A percentile compares a stretch with the other conserved stretches of the same genome.
These are phyloP conservation scores for Chlamydomonas sp. DNA, from an alignment of 139 green algal genomes.

Conservation along the genomic window DNA sequence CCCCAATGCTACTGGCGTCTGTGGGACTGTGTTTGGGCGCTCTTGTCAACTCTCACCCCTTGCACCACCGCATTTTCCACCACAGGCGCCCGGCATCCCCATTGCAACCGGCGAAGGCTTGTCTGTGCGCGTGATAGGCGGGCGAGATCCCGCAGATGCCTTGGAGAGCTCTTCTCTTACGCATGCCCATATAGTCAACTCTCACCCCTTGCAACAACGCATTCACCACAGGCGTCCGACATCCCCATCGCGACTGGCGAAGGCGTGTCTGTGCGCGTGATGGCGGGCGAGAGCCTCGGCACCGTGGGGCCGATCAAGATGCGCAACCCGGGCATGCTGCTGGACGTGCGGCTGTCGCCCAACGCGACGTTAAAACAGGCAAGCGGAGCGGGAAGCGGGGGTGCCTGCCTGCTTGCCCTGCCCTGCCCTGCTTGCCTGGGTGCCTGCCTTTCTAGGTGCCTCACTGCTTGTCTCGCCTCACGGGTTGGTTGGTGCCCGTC, in stretches of 20 bases:
- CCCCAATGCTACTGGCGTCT: too few species aligned
- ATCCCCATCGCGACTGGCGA: constrained; percentile 54
- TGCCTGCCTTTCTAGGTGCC: too few species aligned
- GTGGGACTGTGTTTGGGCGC: too few species aligned
- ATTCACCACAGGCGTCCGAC: constrained; percentile 38
- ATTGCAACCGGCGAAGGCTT: too few species aligned
- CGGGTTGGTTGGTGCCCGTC: too few species aligned
- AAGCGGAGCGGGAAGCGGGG: too few species aligned
- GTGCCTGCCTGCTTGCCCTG: too few species aligned
- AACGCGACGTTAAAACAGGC: too few species aligned
- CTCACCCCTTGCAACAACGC: neutral
- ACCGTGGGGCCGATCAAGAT: constrained; percentile 60
- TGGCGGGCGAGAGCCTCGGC: constrained; percentile 55
- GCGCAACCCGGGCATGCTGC: constrained; percentile 73
- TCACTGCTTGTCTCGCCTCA: too few species aligned
- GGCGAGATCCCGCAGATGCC: neutral
- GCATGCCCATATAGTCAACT: neutral
- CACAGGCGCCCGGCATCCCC: constrained; percentile 51
- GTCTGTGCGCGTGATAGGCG: neutral
- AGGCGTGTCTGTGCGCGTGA: constrained; percentile 59
- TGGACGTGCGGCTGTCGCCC: constrained; percentile 74
- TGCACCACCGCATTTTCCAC: too few species aligned
- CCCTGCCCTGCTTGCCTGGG: too few species aligned
- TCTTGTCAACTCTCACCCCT: too few species aligned
- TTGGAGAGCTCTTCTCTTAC: neutral